Percentiles rank a stretch among this genome's conserved stretches.
Conservation (phyloP, 176 grass and related monocot genomes). For the Otatea glauca region DNA sequence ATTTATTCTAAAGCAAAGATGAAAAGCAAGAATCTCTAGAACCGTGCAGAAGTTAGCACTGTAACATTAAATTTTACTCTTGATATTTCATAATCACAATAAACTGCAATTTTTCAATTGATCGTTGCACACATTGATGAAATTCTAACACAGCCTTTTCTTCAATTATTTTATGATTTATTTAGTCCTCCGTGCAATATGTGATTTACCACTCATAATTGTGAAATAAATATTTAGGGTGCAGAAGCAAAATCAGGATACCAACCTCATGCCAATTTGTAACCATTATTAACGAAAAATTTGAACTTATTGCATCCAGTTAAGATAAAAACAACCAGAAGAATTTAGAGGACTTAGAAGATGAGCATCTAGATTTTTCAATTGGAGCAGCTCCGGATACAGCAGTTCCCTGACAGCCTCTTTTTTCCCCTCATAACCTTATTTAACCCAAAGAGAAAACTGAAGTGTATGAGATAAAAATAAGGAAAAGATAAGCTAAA, state of each 20-base stretch:
- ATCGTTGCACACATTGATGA: not conserved
- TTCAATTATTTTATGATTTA: not conserved
- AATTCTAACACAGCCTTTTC: not conserved
- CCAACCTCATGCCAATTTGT: not conserved
- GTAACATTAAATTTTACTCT: not conserved
- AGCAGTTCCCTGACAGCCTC: not conserved
- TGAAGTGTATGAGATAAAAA: not conserved
- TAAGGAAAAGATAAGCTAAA: constrained; percentile 17
- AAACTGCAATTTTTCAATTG: not conserved
- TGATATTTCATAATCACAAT: not conserved
- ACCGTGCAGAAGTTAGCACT: not conserved
- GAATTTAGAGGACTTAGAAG: not conserved
- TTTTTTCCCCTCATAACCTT: not conserved
- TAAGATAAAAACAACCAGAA: not conserved
- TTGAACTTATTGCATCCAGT: not conserved
- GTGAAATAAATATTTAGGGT: not conserved
- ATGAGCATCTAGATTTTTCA: not conserved
- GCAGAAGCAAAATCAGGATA: not conserved
- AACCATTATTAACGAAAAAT: not conserved
- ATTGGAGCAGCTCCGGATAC: not conserved
- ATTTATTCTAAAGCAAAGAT: not conserved
- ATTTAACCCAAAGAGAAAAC: constrained; percentile 30
- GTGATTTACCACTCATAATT: not conserved
- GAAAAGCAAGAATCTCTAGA: not conserved
- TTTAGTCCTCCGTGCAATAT: not conserved